Conservation (phyloP, 805 yeast genomes). For the Priceomyces haplophilus region DNA sequence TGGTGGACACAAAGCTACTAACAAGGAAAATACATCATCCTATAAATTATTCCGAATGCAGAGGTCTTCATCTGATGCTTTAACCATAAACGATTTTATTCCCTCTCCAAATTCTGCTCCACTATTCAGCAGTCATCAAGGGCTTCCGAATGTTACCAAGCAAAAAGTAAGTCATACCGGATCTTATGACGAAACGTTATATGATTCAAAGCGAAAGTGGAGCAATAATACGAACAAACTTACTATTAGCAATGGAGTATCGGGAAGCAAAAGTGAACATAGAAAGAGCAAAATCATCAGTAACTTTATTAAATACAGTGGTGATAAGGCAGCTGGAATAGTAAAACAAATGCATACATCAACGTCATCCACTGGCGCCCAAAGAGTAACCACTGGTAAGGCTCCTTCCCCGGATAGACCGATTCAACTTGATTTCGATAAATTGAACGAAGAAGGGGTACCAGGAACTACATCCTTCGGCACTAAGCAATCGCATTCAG, state of each 20-base stretch:
- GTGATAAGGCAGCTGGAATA: constrained; percentile 37
- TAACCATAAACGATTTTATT: background rate
- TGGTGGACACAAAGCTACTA: constrained; percentile 14
- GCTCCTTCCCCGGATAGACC: background rate
- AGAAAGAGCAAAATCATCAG: constrained; percentile 37
- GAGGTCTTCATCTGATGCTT: constrained; percentile 48
- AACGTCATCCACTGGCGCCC: constrained; percentile 1
- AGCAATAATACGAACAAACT: background rate
- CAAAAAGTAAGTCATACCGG: background rate
- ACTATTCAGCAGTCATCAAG: background rate
- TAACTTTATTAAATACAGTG: constrained; percentile 39
- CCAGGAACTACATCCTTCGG: background rate
- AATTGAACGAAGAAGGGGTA: background rate
- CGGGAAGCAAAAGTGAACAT: background rate
- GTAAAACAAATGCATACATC: constrained; percentile 28
- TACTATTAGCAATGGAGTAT: background rate
- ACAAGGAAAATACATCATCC: constrained; percentile 17
- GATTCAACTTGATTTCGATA: background rate
- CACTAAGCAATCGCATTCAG: background rate
- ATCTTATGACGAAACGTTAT: constrained; percentile 3
- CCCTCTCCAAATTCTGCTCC: constrained; percentile 3
- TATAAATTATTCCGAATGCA: constrained; percentile 59
- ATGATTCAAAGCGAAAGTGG: background rate
- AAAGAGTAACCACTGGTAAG: background rate
- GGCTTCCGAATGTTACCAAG: background rate